These are phyloP conservation scores for Oryza australiensis DNA, from an alignment of 176 grass and related monocot species.

Conservation along the genomic window DNA sequence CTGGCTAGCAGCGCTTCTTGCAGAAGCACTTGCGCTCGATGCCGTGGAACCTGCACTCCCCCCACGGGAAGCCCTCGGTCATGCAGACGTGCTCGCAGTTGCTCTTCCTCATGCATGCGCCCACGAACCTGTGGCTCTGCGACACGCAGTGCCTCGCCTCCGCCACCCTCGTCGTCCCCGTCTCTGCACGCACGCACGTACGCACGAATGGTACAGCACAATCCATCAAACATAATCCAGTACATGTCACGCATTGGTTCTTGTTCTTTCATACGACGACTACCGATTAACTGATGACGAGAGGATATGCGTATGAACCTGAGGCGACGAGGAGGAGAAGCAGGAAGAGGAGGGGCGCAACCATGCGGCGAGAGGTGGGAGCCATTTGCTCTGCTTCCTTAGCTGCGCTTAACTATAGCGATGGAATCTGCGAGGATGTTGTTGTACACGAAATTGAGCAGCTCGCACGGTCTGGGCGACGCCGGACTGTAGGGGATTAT, in stretches of 20 bases:
- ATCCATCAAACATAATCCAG: background rate
- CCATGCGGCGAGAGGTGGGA: slow-evolving; percentile 38
- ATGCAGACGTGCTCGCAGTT: slow-evolving; percentile 57
- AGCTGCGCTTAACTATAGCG: background rate
- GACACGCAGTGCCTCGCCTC: slow-evolving; percentile 66
- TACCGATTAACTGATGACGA: background rate
- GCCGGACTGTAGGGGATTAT: slow-evolving; percentile 14
- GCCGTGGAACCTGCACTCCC: slow-evolving; percentile 42
- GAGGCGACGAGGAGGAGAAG: slow-evolving; percentile 49
- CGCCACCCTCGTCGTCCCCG: slow-evolving; percentile 42
- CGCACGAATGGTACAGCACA: background rate
- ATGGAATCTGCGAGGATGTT: background rate
- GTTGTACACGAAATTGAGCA: background rate
- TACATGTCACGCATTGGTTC: no score
- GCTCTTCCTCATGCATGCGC: slow-evolving; percentile 33
- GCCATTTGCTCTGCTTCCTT: slow-evolving; percentile 17
- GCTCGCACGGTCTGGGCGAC: no score
- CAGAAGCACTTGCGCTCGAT: slow-evolving; percentile 59
- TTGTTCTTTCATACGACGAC: no score
- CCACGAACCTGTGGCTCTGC: slow-evolving; percentile 61
- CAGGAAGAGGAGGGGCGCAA: slow-evolving; percentile 35
- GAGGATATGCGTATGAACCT: slow-evolving; percentile 18
- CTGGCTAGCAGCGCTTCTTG: slow-evolving; percentile 52
- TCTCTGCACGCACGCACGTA: slow-evolving; percentile 31
- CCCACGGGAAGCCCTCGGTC: slow-evolving; percentile 61